Conservation (phyloP, 352 stramenopile genomes). For the Pythium sukuiense region DNA sequence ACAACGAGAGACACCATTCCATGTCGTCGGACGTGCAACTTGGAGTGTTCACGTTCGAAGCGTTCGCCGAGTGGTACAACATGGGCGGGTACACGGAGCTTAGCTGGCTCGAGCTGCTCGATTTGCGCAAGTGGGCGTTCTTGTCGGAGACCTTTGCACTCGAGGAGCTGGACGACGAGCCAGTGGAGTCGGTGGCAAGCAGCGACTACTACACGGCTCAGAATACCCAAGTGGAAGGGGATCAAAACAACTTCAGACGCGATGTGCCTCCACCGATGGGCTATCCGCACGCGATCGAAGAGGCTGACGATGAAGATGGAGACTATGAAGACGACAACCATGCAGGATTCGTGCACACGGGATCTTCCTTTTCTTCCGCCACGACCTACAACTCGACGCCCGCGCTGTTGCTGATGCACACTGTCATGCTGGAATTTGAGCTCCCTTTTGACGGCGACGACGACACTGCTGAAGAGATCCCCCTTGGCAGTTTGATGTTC, state of each 20-base stretch:
- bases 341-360: constrained; percentile 21
- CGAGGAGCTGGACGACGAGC: constrained; percentile 62
- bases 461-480: constrained; percentile 62
- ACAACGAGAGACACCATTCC: constrained; percentile 19
- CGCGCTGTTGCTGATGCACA: constrained; percentile 77
- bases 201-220: constrained; percentile 86
- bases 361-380: constrained; percentile 57
- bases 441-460: constrained; percentile 65
- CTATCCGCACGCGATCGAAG: constrained; percentile 59
- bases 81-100: constrained; percentile 68
- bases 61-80: constrained; percentile 88
- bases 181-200: constrained; percentile 70
- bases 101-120: constrained; percentile 86
- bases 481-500: constrained; percentile 69
- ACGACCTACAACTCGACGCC: constrained; percentile 67
- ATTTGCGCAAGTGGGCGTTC: constrained; percentile 85
- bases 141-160: constrained; percentile 69
- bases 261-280: constrained; percentile 4
- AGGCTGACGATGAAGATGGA: constrained; percentile 65
- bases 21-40: constrained; percentile 49
- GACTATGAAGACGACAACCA: constrained; percentile 33
- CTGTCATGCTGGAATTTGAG: constrained; percentile 84
- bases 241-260: constrained; percentile 32
- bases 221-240: constrained; percentile 80
- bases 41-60: constrained; percentile 77